Base-by-base conservation (phyloP, 2,329 filamentous ascomycete species). In the Beauveria caledonica region DNA sequence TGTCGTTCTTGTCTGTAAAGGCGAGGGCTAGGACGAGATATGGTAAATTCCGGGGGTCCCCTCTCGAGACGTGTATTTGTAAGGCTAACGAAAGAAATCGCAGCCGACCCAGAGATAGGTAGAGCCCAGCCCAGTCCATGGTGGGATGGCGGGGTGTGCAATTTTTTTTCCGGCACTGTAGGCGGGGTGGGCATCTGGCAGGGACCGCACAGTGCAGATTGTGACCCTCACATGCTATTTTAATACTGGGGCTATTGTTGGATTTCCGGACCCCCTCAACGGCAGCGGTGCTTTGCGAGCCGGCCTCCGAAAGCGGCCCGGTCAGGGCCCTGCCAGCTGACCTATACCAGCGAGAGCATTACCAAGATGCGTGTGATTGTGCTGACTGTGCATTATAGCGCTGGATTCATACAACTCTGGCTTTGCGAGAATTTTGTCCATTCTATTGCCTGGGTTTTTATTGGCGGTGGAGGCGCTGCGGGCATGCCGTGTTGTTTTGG, bases 241-340 rank as follows among this genome's bases (percentile, higher is more conserved):
- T 49, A 15, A 23, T 21, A 25, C 21, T 36, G 27, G 25, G 21
- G 27, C 19, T 15, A 40, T 48, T 25, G 44, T 48, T 33, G n/a
- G 54, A 39, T 27, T 44, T 42, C 39, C 25, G 49, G 57, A 36
- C 39, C 56, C 50, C 49, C 57, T 60, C 57, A 60, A 53, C 57
- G 57, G 57, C 57, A 45, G 33, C 49, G 48, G 57, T 25, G 39
- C 39, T 53, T 39, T 58, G 29, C 7, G 33, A 52, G 49, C 57
- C 42, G 57, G 27, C 57, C 59, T 61, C 59, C 59, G 59, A 61
- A 61, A 61, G 59, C 59, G 59, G 59, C 48, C 59, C 23, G 45
- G 52, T 25, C 46, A 56, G 25, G 27, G 50, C 9, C 33, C 3
- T 21, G 45, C 52, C 39, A 44, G 53, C 59, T 52, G 59, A 51